These are phyloP conservation scores for Fusarium neocosmosporiellum DNA, from an alignment of 2,329 filamentous ascomycete species.

Conservation along the genomic window DNA sequence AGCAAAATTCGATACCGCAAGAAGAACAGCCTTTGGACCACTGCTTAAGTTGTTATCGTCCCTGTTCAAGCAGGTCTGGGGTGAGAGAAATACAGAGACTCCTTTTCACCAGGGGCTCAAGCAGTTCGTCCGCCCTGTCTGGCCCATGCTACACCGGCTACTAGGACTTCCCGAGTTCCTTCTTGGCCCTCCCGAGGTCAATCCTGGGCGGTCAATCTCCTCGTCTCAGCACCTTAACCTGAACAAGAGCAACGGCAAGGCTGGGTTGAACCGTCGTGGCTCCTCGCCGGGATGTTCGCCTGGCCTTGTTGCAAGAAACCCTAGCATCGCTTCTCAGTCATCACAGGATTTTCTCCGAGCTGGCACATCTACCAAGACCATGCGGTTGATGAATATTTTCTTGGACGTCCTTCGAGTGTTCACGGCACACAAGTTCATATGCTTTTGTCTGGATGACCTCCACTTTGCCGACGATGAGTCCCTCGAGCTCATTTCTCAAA, in stretches of 20 bases:
- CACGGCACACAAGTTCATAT: slow-evolving; percentile 86
- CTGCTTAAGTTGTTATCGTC: slow-evolving; percentile 73
- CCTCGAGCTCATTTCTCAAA: slow-evolving; percentile 83
- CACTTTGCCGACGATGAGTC: slow-evolving; percentile 93
- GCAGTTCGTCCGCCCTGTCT: slow-evolving; percentile 71
- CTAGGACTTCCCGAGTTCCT: slow-evolving; percentile 77
- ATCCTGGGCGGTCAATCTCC: slow-evolving; percentile 51
- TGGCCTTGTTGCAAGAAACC: slow-evolving; percentile 48
- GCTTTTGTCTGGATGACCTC: slow-evolving; percentile 88
- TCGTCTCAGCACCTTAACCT: slow-evolving; percentile 47
- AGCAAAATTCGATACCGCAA: slow-evolving; percentile 73
- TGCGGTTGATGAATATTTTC: slow-evolving; percentile 87
- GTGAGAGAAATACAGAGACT: slow-evolving; percentile 73
- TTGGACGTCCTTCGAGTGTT: slow-evolving; percentile 87
- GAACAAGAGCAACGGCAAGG: slow-evolving; percentile 47
- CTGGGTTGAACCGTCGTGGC: slow-evolving; percentile 55
- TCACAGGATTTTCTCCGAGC: slow-evolving; percentile 71
- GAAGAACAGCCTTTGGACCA: slow-evolving; percentile 71
- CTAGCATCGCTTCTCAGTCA: slow-evolving; percentile 58
- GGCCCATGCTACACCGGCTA: slow-evolving; percentile 71
- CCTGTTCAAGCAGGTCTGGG: slow-evolving; percentile 75
- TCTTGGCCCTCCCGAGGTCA: slow-evolving; percentile 61
- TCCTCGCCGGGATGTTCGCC: slow-evolving; percentile 63
- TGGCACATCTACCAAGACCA: slow-evolving; percentile 70
- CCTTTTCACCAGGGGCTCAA: slow-evolving; percentile 71